Conservation (phyloP, 495 filamentous ascomycete genomes). For the Staphylotrichum tortipilum region DNA sequence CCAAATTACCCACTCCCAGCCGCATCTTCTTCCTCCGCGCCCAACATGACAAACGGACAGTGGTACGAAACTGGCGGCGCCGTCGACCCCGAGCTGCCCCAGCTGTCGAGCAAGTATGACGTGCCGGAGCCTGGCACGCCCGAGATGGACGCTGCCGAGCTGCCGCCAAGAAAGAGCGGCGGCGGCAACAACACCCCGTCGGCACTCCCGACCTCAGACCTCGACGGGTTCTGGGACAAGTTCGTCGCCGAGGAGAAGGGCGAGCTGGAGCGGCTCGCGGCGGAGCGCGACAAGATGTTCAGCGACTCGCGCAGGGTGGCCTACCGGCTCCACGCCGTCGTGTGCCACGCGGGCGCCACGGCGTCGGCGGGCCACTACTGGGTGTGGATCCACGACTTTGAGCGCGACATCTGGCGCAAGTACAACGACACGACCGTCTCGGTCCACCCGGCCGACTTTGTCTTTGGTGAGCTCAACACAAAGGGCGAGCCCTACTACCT, state of each 20-base stretch:
- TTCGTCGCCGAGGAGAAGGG: constrained; percentile 6
- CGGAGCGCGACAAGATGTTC: constrained; percentile 55
- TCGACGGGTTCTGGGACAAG: background rate
- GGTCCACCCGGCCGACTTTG: constrained; percentile 47
- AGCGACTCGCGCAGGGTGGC: constrained; percentile 46
- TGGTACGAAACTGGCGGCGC: background rate
- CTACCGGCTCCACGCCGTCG: constrained; percentile 85
- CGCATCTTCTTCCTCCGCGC: background rate
- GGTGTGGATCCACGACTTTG: constrained; percentile 91
- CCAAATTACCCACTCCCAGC: background rate
- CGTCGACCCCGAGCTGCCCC: background rate
- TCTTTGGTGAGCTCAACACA: constrained; percentile 56
- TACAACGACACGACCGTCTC: constrained; percentile 87
- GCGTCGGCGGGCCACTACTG: constrained; percentile 78
- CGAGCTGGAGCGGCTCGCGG: constrained; percentile 4
- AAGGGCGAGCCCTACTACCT: constrained; percentile 79
- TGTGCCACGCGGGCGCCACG: constrained; percentile 68
- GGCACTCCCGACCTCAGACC: background rate
- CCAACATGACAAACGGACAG: background rate
- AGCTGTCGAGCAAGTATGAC: background rate
- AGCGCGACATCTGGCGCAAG: constrained; percentile 71
- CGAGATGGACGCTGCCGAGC: background rate
- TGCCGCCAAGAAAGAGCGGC: background rate
- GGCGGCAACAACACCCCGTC: background rate
- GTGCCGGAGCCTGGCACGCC: background rate